A percentile compares a stretch with the other conserved stretches of the same genome.
Evolutionary conservation across 768 basidiomycete genomes (phyloP).

Genomic region (Daedaleopsis nitida): DNA sequence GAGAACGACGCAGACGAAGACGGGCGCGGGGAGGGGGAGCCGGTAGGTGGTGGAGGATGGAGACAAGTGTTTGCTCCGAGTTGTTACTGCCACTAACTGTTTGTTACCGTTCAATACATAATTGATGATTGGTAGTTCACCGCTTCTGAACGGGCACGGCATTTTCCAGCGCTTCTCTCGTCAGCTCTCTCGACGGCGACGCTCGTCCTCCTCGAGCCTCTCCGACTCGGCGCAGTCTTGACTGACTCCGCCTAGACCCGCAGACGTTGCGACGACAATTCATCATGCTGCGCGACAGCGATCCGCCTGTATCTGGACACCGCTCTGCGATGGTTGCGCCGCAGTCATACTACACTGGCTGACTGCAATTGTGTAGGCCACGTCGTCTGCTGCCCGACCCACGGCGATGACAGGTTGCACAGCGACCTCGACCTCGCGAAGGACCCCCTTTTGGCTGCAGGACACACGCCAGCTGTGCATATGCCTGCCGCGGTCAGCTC

Average conservation of each 20-base stretch:
- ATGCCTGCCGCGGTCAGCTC: too few relatives aligned
- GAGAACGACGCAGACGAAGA: constrained; percentile 9
- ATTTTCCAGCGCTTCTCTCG: not conserved
- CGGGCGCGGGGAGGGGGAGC: not conserved
- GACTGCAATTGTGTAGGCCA: too few relatives aligned
- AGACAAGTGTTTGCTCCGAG: not conserved
- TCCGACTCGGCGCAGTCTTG: not conserved
- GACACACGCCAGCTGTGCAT: too few relatives aligned
- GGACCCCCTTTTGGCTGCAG: too few relatives aligned
- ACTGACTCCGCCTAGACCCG: not conserved
- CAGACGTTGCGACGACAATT: not conserved
- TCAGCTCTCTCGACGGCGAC: too few relatives aligned
- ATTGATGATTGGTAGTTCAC: not conserved
- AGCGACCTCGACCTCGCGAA: too few relatives aligned
- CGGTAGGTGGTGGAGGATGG: not conserved
- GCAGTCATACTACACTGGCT: not conserved
- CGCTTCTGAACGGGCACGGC: not conserved
- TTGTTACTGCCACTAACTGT: not conserved
- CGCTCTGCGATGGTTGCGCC: not conserved
- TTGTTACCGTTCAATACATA: too few relatives aligned
- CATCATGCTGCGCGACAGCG: not conserved
- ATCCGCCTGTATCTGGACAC: not conserved
- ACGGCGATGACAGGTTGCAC: not conserved
- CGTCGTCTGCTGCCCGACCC: too few relatives aligned
- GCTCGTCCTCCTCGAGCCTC: too few relatives aligned